Conservation (phyloP, 2,329 filamentous ascomycete genomes). For the Hypoxylon rubiginosum region DNA sequence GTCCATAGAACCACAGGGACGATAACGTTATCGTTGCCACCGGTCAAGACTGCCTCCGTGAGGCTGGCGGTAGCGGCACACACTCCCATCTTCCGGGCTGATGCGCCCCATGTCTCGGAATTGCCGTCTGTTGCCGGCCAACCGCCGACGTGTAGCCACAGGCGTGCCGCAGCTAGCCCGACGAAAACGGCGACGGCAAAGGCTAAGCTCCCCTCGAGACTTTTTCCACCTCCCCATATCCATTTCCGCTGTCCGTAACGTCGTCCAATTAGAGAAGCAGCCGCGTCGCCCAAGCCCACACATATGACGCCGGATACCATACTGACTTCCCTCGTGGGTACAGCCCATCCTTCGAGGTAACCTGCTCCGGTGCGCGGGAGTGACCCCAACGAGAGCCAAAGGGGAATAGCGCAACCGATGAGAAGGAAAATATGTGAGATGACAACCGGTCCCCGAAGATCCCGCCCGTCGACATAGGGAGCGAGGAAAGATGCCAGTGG, state of each 20-base stretch:
- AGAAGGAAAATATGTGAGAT: slow-evolving; percentile 96
- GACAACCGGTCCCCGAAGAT: slow-evolving; percentile 93
- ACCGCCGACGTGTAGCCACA: slow-evolving; percentile 82
- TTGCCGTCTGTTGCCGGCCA: slow-evolving; percentile 79
- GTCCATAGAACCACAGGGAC: slow-evolving; percentile 95
- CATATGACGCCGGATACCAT: slow-evolving; percentile 95
- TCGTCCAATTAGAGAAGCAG: slow-evolving; percentile 89
- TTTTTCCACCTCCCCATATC: slow-evolving; percentile 97
- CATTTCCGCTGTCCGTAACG: slow-evolving; percentile 90
- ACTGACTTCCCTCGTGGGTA: slow-evolving; percentile 79
- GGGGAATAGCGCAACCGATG: slow-evolving; percentile 92
- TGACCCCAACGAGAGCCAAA: slow-evolving; percentile 88
- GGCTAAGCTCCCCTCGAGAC: slow-evolving; percentile 86
- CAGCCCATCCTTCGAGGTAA: slow-evolving; percentile 80
- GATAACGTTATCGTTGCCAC: slow-evolving; percentile 98
- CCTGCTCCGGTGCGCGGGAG: slow-evolving; percentile 68
- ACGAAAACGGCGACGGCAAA: slow-evolving; percentile 84
- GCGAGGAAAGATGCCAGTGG: slow-evolving; percentile 89
- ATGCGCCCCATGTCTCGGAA: slow-evolving; percentile 74
- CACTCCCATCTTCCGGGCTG: slow-evolving; percentile 76
- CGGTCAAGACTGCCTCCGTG: slow-evolving; percentile 94
- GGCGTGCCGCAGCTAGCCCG: slow-evolving; percentile 77
- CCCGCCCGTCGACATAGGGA: slow-evolving; percentile 93
- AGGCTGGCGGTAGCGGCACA: slow-evolving; percentile 87
- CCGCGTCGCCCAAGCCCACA: slow-evolving; percentile 94